phyloP scores from a whole-genome alignment of 148 eudicot species.

The Camellia sinensis region DNA sequence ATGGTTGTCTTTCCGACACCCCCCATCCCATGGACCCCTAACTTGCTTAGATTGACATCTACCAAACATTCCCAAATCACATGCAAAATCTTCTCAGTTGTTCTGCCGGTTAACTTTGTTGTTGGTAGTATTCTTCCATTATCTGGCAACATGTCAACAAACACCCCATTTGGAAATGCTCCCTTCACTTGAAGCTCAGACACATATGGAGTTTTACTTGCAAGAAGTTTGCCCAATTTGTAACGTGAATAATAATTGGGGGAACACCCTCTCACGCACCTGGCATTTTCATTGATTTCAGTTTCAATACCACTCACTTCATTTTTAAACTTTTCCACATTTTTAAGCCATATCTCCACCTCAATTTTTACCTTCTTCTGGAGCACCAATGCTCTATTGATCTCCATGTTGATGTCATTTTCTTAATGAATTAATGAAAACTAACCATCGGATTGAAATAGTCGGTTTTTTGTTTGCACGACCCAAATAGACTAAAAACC shows the following conservation, averaged over 20 bases:
- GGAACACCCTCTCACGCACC: constrained; percentile 8
- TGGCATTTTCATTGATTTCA: background rate
- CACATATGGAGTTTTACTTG: background rate
- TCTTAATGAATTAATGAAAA: background rate
- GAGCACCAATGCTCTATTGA: constrained; percentile 4
- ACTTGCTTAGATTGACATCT: constrained; percentile 12
- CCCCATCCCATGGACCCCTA: constrained; percentile 32
- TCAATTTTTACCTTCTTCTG: constrained; percentile 16
- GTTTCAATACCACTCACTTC: constrained; percentile 16
- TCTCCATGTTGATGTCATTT: constrained; percentile 16
- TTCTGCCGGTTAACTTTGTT: constrained; percentile 12
- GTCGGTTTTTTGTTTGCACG: too few species aligned
- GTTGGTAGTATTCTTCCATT: constrained; percentile 14
- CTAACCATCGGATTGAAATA: too few species aligned
- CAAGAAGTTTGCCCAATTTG: constrained; percentile 18
- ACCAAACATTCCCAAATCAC: constrained; percentile 15
- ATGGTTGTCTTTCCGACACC: constrained; percentile 33
- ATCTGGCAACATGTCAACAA: constrained; percentile 7
- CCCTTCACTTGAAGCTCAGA: constrained; percentile 19
- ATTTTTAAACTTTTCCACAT: constrained; percentile 13
- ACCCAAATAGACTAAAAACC: too few species aligned
- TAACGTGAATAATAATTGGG: constrained; percentile 21
- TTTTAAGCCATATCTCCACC: constrained; percentile 25
- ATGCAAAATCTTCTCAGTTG: background rate
- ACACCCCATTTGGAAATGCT: constrained; percentile 19